A percentile compares a stretch with the other conserved stretches of the same genome.
Evolutionary conservation across 1,284 basidiomycete genomes (phyloP).

Genomic region (Hypsizygus ulmarius): DNA sequence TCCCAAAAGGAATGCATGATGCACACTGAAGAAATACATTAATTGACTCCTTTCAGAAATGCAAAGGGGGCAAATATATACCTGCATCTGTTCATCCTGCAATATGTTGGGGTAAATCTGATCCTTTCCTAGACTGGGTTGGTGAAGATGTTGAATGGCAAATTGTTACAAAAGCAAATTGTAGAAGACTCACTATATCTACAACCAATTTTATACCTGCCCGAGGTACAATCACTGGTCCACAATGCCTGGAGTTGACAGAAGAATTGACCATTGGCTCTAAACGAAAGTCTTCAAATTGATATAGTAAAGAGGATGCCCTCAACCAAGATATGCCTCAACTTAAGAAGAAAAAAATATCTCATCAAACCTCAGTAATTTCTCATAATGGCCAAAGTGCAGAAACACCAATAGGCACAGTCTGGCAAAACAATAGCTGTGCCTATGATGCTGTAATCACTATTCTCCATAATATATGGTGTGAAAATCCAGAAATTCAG

Average conservation of each 20-base stretch:
- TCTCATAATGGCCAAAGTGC: not conserved
- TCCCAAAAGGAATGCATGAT: slow-evolving; percentile 21
- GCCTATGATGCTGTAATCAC: slow-evolving; percentile 11
- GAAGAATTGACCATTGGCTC: too few species aligned
- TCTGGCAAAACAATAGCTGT: slow-evolving; percentile 16
- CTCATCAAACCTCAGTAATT: not conserved
- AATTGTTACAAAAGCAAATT: not conserved
- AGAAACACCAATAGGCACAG: not conserved
- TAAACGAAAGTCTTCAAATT: too few species aligned
- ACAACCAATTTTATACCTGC: not conserved
- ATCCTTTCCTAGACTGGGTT: not conserved
- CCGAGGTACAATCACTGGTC: not conserved
- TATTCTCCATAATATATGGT: slow-evolving; percentile 13
- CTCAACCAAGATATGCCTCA: slow-evolving; percentile 18
- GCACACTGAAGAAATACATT: slow-evolving; percentile 7
- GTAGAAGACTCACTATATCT: too few species aligned
- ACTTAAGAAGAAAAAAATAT: slow-evolving; percentile 14
- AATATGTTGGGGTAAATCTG: not conserved
- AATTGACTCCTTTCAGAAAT: not conserved
- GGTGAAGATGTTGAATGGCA: not conserved
- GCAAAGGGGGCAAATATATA: not conserved
- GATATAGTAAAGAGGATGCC: slow-evolving; percentile 13
- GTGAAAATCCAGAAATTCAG: not conserved
- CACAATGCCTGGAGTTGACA: too few species aligned
- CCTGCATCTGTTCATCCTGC: not conserved